Conservation (phyloP, 495 filamentous ascomycete species). For the Aspergillus saccharolyticus region DNA sequence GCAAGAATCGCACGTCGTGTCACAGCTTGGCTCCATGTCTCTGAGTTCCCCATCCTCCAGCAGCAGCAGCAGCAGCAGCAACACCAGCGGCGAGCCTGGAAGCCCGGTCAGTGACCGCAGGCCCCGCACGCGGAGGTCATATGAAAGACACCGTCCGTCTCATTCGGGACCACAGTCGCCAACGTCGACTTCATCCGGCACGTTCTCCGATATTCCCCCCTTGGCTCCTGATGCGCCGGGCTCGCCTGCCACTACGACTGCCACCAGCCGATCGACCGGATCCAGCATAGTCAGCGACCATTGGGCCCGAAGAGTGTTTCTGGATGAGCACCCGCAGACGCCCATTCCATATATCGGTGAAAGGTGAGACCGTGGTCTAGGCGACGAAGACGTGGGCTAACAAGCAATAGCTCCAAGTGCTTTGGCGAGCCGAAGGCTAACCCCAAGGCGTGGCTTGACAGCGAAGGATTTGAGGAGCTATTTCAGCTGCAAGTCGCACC, state of each 20-base stretch:
- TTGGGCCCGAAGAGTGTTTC: slow-evolving; percentile 51
- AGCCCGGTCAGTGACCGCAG: slow-evolving; percentile 30
- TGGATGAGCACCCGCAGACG: slow-evolving; percentile 33
- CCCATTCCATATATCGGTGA: slow-evolving; percentile 33
- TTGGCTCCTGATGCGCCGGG: slow-evolving; percentile 36
- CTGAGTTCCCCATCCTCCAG: slow-evolving; percentile 29
- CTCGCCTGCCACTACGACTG: slow-evolving; percentile 35
- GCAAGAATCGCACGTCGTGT: slow-evolving; percentile 35
- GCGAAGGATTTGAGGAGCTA: slow-evolving; percentile 34
- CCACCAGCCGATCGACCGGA: slow-evolving; percentile 31
- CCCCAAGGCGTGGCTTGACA: slow-evolving; percentile 33
- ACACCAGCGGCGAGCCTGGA: slow-evolving; percentile 24
- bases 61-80: slow-evolving; percentile 21
- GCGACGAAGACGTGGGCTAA: slow-evolving; percentile 16
- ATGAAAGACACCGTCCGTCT: slow-evolving; percentile 33
- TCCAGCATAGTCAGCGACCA: slow-evolving; percentile 35
- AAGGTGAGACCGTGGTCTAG: slow-evolving; percentile 29
- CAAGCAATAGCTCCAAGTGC: slow-evolving; percentile 41
- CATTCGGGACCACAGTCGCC: slow-evolving; percentile 29
- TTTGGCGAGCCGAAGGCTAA: slow-evolving; percentile 38
- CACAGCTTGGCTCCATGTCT: slow-evolving; percentile 34
- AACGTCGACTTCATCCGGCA: slow-evolving; percentile 28
- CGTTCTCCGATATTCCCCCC: slow-evolving; percentile 34
- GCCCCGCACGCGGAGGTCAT: slow-evolving; percentile 33
- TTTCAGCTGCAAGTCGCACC: slow-evolving; percentile 41